A percentile compares a stretch with the other conserved stretches of the same genome.
These are phyloP conservation scores for Bipolaris cookei DNA, from an alignment of 2,329 filamentous ascomycete species.

Conservation along the genomic window DNA sequence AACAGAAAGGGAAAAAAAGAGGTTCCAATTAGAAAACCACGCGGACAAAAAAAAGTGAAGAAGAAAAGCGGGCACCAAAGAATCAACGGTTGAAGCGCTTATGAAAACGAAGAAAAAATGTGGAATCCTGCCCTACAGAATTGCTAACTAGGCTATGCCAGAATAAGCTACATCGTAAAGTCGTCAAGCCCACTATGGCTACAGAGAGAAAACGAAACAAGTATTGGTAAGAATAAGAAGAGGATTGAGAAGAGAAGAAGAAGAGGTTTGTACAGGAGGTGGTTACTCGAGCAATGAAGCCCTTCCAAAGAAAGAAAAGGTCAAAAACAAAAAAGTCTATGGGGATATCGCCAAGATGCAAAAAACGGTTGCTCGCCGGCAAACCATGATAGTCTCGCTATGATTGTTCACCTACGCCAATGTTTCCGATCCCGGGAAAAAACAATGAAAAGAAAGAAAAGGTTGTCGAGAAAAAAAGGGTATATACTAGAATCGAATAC, in stretches of 20 bases:
- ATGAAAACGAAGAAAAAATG: constrained; percentile 7
- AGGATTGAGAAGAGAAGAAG: constrained; percentile 12
- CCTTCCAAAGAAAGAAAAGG: constrained; percentile 18
- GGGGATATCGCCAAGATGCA: constrained; percentile 38
- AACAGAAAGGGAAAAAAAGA: constrained; percentile 11
- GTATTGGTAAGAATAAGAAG: neutral
- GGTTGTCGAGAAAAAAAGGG: constrained; percentile 26
- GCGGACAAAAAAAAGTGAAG: neutral
- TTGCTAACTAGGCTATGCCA: constrained; percentile 3
- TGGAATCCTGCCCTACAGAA: constrained; percentile 8
- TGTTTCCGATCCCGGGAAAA: constrained; percentile 18
- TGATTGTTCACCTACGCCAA: constrained; percentile 19
- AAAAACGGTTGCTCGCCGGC: constrained; percentile 28
- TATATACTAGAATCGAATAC: constrained; percentile 33
- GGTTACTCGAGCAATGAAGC: constrained; percentile 31
- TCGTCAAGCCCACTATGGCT: neutral
- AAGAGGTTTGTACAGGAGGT: constrained; percentile 15
- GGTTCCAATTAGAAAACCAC: neutral
- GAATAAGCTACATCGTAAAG: constrained; percentile 1
- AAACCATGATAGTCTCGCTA: constrained; percentile 13
- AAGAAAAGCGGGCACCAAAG: neutral
- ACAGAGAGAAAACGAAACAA: neutral
- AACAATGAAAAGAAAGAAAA: neutral
- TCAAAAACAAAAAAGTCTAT: constrained; percentile 34
- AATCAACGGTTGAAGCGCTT: neutral